A percentile compares a stretch with the other conserved stretches of the same genome.
These are phyloP conservation scores for Aaosphaeria pasadenensis DNA, from an alignment of 2,329 filamentous ascomycete species.

Conservation along the genomic window DNA sequence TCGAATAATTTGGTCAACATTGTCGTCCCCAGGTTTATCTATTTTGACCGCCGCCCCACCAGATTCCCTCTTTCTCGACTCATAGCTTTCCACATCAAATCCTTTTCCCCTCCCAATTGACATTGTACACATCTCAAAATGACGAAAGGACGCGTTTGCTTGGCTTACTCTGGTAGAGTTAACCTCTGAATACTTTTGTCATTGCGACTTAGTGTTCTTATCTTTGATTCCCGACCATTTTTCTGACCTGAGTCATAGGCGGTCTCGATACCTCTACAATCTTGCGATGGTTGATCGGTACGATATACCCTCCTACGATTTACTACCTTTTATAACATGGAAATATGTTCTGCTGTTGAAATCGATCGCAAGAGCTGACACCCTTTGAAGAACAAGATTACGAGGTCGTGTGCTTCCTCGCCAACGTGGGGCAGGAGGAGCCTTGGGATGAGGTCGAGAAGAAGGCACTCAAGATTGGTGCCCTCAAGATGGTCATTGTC, in stretches of 20 bases:
- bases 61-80: too few species aligned
- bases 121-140: constrained; percentile 15
- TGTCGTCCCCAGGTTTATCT: too few species aligned
- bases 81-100: not conserved
- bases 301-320: constrained; percentile 1
- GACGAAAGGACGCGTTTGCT: constrained; percentile 46
- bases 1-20: too few species aligned
- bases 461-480: constrained; percentile 70
- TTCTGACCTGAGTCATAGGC: constrained; percentile 36
- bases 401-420: constrained; percentile 61
- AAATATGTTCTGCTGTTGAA: too few species aligned
- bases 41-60: too few species aligned
- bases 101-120: constrained; percentile 11
- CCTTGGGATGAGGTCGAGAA: constrained; percentile 55
- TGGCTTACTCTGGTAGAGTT: constrained; percentile 46
- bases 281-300: constrained; percentile 36
- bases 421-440: constrained; percentile 61
- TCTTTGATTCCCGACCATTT: not conserved
- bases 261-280: constrained; percentile 59
- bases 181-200: too few species aligned
- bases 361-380: not conserved
- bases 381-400: constrained; percentile 49
- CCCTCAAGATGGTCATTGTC: constrained; percentile 59
- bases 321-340: not conserved
- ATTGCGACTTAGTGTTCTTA: too few species aligned